A percentile compares a stretch with the other conserved stretches of the same genome.
Evolutionary conservation across 2,329 filamentous ascomycete species (phyloP).

Genomic region (Colletotrichum nymphaeae): DNA sequence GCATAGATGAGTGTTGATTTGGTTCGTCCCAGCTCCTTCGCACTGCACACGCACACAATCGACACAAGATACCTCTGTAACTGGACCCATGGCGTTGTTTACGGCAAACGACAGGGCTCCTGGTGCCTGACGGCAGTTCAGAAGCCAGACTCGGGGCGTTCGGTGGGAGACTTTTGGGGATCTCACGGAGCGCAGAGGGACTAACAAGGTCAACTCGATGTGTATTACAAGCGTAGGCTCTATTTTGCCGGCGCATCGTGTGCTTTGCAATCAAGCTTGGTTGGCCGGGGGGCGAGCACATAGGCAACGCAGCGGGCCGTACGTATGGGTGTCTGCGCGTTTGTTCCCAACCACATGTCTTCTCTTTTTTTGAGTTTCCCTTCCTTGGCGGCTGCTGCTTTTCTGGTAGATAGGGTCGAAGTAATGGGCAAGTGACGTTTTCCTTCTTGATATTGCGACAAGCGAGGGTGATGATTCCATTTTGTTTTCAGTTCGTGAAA

Average conservation of each 20-base stretch:
- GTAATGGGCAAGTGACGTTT: slow-evolving; percentile 32
- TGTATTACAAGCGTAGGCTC: slow-evolving; percentile 15
- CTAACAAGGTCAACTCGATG: slow-evolving; percentile 10
- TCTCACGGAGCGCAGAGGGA: not conserved
- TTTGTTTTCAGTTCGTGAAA: not conserved
- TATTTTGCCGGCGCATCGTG: slow-evolving; percentile 21
- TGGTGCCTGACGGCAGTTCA: not conserved
- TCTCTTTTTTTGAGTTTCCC: not conserved
- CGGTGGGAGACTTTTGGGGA: not conserved
- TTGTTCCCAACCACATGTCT: not conserved
- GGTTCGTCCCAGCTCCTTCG: slow-evolving; percentile 27
- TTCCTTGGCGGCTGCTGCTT: slow-evolving; percentile 21
- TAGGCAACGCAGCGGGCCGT: slow-evolving; percentile 1
- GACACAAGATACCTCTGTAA: slow-evolving; percentile 35
- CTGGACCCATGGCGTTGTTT: slow-evolving; percentile 27
- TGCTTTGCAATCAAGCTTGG: slow-evolving; percentile 29
- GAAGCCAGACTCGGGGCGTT: not conserved
- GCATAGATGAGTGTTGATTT: slow-evolving; percentile 37
- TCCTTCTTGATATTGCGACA: not conserved
- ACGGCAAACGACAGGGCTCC: slow-evolving; percentile 1
- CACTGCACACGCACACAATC: slow-evolving; percentile 28
- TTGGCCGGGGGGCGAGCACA: not conserved
- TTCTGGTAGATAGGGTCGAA: slow-evolving; percentile 34
- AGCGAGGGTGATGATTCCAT: not conserved
- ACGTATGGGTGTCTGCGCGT: not conserved